Evolutionary conservation across 2,329 filamentous ascomycete species (phyloP).

Genomic region (Periconia sp.): DNA sequence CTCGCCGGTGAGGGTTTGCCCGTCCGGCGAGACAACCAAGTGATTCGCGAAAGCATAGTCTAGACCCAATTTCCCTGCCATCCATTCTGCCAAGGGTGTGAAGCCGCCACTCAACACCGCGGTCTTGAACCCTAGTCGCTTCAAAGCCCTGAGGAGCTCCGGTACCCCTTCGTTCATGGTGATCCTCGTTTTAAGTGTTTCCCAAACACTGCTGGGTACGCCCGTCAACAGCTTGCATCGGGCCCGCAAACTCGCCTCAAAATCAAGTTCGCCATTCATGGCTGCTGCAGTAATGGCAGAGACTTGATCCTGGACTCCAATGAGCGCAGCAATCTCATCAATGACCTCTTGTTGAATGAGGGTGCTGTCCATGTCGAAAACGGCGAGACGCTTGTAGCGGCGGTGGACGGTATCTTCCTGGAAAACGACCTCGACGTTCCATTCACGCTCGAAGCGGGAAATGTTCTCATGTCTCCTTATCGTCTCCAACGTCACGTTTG

Average conservation of each 20-base stretch:
- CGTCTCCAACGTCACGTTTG: conserved; percentile 60
- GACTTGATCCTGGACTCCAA: conserved; percentile 80
- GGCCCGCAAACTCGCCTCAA: conserved; percentile 78
- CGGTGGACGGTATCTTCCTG: conserved; percentile 74
- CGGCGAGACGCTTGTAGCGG: conserved; percentile 79
- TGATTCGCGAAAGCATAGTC: conserved; percentile 90
- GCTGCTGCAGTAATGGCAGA: conserved; percentile 87
- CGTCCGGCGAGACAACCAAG: conserved; percentile 62
- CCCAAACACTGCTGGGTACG: conserved; percentile 76
- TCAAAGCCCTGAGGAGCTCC: conserved; percentile 73
- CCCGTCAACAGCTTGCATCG: conserved; percentile 80
- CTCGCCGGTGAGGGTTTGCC: conserved; percentile 67
- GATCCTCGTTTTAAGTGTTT: conserved; percentile 72
- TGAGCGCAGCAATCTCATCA: conserved; percentile 84
- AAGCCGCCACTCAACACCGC: conserved; percentile 94
- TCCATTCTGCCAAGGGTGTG: conserved; percentile 82
- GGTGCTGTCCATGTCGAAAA: conserved; percentile 99
- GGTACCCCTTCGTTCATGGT: conserved; percentile 80
- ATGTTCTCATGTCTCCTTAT: conserved; percentile 79
- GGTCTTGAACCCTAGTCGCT: conserved; percentile 78
- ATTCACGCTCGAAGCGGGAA: conserved; percentile 79
- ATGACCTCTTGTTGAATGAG: conserved; percentile 98
- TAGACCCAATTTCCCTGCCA: conserved; percentile 77
- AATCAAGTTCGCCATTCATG: conserved; percentile 96
- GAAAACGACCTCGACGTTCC: conserved; percentile 83